phyloP scores from a whole-genome alignment of 345 rosid species.

The Rubroshorea leprosula region DNA sequence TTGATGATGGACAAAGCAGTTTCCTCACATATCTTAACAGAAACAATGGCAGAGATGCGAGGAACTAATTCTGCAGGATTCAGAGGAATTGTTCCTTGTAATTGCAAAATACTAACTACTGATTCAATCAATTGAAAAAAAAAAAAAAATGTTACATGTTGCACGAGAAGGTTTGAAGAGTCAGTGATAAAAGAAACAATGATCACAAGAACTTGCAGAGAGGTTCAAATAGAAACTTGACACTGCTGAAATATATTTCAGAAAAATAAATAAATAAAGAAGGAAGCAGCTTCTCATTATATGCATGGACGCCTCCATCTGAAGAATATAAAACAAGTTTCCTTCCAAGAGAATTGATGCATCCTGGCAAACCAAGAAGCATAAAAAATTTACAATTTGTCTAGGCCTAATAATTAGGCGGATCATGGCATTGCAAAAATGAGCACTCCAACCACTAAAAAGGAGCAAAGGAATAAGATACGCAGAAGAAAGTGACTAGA shows the following conservation, averaged over 20 bases:
- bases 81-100: slow-evolving; percentile 2
- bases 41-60: no score
- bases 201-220: background rate
- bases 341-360: slow-evolving; percentile 6
- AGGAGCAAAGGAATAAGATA: slow-evolving; percentile 13
- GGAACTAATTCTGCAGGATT: background rate
- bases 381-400: slow-evolving; percentile 33
- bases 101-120: background rate
- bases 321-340: slow-evolving; percentile 13
- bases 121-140: no score
- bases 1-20: background rate
- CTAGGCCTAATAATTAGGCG: slow-evolving; percentile 14
- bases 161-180: no score
- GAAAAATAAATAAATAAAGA: no score
- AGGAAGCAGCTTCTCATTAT: slow-evolving; percentile 20
- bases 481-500: slow-evolving; percentile 10
- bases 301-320: slow-evolving; percentile 23
- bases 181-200: no score
- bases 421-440: slow-evolving; percentile 15
- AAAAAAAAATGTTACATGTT: no score
- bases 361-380: slow-evolving; percentile 21
- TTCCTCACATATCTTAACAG: no score
- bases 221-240: background rate
- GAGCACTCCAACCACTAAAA: slow-evolving; percentile 8
- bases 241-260: background rate